Evolutionary conservation across 768 basidiomycete species (phyloP).

Genomic region (Pisolithus marmoratus): DNA sequence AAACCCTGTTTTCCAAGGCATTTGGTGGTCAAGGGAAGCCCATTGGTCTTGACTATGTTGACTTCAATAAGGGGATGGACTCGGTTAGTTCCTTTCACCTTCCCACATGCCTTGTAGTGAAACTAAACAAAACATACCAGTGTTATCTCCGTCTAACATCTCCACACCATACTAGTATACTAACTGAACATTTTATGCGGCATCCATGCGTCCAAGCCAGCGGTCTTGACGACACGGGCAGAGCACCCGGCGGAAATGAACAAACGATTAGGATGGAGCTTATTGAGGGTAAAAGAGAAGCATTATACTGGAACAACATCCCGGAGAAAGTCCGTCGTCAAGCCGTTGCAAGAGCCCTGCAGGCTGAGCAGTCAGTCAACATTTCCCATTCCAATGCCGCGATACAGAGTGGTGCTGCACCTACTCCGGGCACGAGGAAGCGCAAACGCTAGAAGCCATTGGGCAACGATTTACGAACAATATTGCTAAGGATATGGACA

Average conservation of each 20-base stretch:
- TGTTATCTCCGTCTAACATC: constrained; percentile 68
- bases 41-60: constrained; percentile 66
- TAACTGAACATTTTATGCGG: constrained; percentile 41
- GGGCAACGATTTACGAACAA: too few species aligned
- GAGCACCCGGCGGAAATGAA: constrained; percentile 6
- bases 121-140: constrained; percentile 29
- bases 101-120: too few species aligned
- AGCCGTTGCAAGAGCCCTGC: constrained; percentile 47
- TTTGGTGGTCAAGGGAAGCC: constrained; percentile 20
- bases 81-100: constrained; percentile 37
- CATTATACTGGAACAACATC: constrained; percentile 74
- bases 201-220: constrained; percentile 36
- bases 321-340: constrained; percentile 64
- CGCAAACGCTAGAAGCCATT: not conserved
- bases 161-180: constrained; percentile 36
- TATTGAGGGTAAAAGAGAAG: constrained; percentile 58
- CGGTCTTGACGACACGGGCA: constrained; percentile 54
- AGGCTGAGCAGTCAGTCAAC: not conserved
- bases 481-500: not conserved
- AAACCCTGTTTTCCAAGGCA: constrained; percentile 45
- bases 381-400: not conserved
- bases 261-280: constrained; percentile 44
- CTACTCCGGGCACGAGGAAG: not conserved
- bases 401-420: not conserved
- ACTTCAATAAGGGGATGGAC: constrained; percentile 74